Base-by-base conservation (phyloP, 2,329 filamentous ascomycete species). In the Scytalidium lignicola region DNA sequence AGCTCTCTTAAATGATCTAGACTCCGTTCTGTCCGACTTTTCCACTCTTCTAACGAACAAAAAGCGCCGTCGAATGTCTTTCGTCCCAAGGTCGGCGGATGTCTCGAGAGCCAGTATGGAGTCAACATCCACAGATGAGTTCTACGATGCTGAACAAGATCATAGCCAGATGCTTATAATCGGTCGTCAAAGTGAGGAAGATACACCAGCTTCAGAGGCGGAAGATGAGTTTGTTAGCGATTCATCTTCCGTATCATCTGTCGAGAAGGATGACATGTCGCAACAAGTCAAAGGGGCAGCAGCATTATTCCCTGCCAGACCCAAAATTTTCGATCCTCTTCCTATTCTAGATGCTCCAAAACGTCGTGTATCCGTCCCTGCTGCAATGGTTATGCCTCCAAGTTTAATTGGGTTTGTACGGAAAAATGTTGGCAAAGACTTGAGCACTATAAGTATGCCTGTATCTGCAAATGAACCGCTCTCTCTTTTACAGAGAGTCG, bases 341-440 rank as follows among this genome's bases (percentile, higher is more conserved):
- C 92, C 93, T 1, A 72, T 95, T 22, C 75, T 78, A 4, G 75
- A 82, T 23, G 60, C 70, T 0, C 75, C 95, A 2, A 68, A 75
- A 37, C 82, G 93, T 28, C 82, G 93, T 50, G 75, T 71, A 6
- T 85, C 81, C 0, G 82, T 99, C 15, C 78, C 83, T 2, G 75
- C 86, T 1, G 83, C 91, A 6, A 90, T 85, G 22, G 83, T 90
- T 13, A 74, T 83, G 50, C 93, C 93, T 0, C 93, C 93, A 0
- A 96, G 90, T 65, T 74, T 99, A 47, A 96, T 99, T 57, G 88
- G 89, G 0, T 96, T 97, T 66, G 77, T 97, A 26, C 84, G 93
- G 58, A 99, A 97, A 69, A 99, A 99, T 59, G 93, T 97, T 9
- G 93, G 93, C 63, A 99, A 99, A 68, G 93, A 99, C 67, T 74